Conservation (phyloP, 768 basidiomycete genomes). For the Kwoniella sp. region DNA sequence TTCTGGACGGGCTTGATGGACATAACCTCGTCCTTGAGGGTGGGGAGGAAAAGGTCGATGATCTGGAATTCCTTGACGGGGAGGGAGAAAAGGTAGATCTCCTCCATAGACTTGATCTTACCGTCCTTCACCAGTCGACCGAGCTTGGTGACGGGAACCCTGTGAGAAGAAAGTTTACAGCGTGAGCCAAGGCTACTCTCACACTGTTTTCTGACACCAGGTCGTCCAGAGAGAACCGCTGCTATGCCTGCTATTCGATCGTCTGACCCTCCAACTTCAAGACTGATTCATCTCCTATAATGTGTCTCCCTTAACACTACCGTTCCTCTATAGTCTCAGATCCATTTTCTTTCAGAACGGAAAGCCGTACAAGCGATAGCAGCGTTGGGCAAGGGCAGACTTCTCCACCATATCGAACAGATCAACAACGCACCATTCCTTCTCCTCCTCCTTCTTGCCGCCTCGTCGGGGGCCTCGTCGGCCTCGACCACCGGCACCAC, state of each 20-base stretch:
- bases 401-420: not conserved
- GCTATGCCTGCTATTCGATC: not conserved
- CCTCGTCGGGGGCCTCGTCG: constrained; percentile 86
- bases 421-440: constrained; percentile 78
- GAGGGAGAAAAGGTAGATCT: constrained; percentile 99
- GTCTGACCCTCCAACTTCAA: too few species aligned
- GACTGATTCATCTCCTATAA: too few species aligned
- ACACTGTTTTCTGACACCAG: too few species aligned
- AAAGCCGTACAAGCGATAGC: too few species aligned
- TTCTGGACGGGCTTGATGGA: constrained; percentile 99
- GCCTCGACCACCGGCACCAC: constrained; percentile 61
- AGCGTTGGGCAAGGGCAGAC: too few species aligned
- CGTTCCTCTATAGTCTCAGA: too few species aligned
- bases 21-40: constrained; percentile 95
- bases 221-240: too few species aligned
- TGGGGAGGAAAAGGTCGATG: constrained; percentile 98
- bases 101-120: constrained; percentile 99
- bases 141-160: constrained; percentile 98
- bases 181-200: not conserved
- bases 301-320: not conserved
- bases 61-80: constrained; percentile 99
- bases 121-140: constrained; percentile 99
- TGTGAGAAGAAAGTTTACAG: constrained; percentile 47
- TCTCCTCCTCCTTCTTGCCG: constrained; percentile 98
- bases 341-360: too few species aligned